Evolutionary conservation across 2,329 filamentous ascomycete species (phyloP).

Genomic region (Cadophora sp.): DNA sequence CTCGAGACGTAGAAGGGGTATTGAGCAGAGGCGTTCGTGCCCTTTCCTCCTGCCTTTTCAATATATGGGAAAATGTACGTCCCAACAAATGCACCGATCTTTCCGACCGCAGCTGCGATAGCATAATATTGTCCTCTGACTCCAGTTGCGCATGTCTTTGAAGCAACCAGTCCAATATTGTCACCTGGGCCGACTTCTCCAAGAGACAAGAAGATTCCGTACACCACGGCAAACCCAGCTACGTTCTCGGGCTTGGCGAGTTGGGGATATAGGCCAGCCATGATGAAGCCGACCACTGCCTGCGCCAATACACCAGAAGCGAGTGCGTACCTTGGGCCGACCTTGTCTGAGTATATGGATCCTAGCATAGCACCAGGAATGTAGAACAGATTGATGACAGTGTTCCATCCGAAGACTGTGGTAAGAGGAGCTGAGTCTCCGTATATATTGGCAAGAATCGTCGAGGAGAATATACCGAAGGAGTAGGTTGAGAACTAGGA

Average conservation of each 20-base stretch:
- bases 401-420: conserved; percentile 86
- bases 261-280: conserved; percentile 78
- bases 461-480: conserved; percentile 84
- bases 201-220: conserved; percentile 78
- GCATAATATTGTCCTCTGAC: conserved; percentile 83
- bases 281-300: conserved; percentile 83
- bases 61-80: conserved; percentile 83
- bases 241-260: conserved; percentile 73
- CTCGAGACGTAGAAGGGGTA: conserved; percentile 91
- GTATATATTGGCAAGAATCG: conserved; percentile 73
- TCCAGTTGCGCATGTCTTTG: conserved; percentile 86
- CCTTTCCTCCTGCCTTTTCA: conserved; percentile 62
- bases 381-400: conserved; percentile 87
- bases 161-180: conserved; percentile 87
- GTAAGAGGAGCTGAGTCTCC: conserved; percentile 68
- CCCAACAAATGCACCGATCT: conserved; percentile 84
- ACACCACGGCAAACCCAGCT: conserved; percentile 79
- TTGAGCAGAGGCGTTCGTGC: conserved; percentile 69
- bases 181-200: conserved; percentile 88
- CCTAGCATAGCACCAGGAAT: conserved; percentile 82
- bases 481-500: conserved; percentile 79
- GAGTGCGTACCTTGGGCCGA: conserved; percentile 80
- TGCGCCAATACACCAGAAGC: conserved; percentile 74
- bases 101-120: conserved; percentile 75
- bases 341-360: conserved; percentile 76